phyloP scores from a whole-genome alignment of 805 yeast genomes.

The Saccharomycopsis vini region DNA sequence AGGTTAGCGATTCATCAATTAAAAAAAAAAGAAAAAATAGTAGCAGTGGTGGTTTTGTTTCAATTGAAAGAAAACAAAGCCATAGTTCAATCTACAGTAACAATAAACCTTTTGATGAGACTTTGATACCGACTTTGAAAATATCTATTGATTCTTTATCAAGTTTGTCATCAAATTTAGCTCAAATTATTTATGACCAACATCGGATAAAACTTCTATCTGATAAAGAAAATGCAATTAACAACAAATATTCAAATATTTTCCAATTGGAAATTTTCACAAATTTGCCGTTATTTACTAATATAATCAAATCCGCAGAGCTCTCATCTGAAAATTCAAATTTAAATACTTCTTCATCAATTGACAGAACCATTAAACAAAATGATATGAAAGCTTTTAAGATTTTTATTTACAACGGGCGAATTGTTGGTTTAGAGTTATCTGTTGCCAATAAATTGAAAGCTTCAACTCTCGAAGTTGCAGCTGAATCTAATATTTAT shows the following conservation, averaged over 20 bases:
- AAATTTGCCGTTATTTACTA: conserved; percentile 5
- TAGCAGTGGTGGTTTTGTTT: too few species aligned
- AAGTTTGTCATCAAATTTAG: too few species aligned
- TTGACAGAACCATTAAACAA: too few species aligned
- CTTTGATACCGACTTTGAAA: too few species aligned
- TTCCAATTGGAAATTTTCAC: conserved; percentile 8
- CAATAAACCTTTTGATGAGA: too few species aligned
- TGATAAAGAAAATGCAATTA: neutral
- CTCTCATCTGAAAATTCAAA: neutral
- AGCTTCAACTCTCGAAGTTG: conserved; percentile 4
- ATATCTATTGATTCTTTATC: too few species aligned
- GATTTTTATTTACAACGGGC: conserved; percentile 13
- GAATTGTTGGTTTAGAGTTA: conserved; percentile 7
- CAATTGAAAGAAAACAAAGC: too few species aligned
- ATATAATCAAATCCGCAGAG: neutral
- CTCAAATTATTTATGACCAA: too few species aligned
- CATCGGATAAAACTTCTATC: too few species aligned
- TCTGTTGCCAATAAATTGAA: conserved; percentile 8
- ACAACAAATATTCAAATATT: conserved; percentile 5
- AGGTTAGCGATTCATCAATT: too few species aligned
- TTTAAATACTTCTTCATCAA: neutral
- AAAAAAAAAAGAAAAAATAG: too few species aligned
- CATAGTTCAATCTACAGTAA: too few species aligned
- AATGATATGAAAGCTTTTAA: conserved; percentile 6
- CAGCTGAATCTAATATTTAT: neutral